These are phyloP conservation scores for Leucoagaricus sp. DNA, from an alignment of 1,284 basidiomycete species.

Conservation along the genomic window DNA sequence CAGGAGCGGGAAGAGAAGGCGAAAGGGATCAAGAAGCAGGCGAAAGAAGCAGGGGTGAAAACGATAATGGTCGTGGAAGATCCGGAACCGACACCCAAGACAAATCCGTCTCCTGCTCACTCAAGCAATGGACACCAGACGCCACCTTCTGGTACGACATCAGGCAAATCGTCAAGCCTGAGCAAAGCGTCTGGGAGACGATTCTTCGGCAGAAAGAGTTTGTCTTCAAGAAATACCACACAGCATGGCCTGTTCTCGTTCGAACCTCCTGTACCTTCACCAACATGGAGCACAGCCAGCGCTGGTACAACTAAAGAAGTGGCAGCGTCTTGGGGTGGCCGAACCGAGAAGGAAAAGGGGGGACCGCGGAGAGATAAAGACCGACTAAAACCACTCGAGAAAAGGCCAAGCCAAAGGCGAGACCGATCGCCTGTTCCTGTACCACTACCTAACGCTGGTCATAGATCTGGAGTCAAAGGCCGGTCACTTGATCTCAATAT, in stretches of 20 bases:
- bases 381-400: slow-evolving; percentile 9
- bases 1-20: slow-evolving; percentile 36
- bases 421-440: slow-evolving; percentile 36
- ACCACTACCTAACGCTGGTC: slow-evolving; percentile 28
- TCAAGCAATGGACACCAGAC: slow-evolving; percentile 14
- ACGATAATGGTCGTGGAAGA: slow-evolving; percentile 9
- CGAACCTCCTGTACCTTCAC: slow-evolving; percentile 47
- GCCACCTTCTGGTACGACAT: slow-evolving; percentile 21
- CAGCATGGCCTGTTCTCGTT: slow-evolving; percentile 49
- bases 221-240: slow-evolving; percentile 24
- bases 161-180: slow-evolving; percentile 36
- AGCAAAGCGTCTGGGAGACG: slow-evolving; percentile 33
- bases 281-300: slow-evolving; percentile 32
- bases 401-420: slow-evolving; percentile 20
- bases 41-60: slow-evolving; percentile 16
- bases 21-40: slow-evolving; percentile 23
- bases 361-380: slow-evolving; percentile 13
- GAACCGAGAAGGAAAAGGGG: slow-evolving; percentile 20
- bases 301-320: slow-evolving; percentile 19
- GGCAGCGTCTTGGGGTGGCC: slow-evolving; percentile 21
- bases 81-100: slow-evolving; percentile 5
- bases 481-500: slow-evolving; percentile 69
- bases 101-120: slow-evolving; percentile 13
- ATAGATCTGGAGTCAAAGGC: slow-evolving; percentile 51
- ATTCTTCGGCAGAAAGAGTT: slow-evolving; percentile 24